Conservation (phyloP, 106 monocot genomes). For the Dactylorhiza incarnata region DNA sequence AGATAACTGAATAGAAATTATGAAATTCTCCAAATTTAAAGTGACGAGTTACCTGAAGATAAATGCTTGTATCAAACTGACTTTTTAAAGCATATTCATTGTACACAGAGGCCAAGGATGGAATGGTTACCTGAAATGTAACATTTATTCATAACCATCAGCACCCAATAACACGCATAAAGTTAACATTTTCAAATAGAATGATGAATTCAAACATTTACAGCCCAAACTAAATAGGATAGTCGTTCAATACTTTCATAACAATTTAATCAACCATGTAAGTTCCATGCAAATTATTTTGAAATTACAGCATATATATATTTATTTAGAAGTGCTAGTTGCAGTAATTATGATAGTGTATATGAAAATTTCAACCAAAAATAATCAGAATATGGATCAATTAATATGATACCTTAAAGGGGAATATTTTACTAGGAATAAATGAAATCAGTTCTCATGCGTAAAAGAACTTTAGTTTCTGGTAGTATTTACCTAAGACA, state of each 20-base stretch:
- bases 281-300: neutral
- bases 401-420: neutral
- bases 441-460: neutral
- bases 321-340: neutral
- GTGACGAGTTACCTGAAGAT: slow-evolving; percentile 72
- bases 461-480: neutral
- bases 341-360: neutral
- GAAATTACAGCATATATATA: neutral
- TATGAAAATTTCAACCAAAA: neutral
- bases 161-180: neutral
- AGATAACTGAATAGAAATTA: neutral
- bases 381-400: neutral
- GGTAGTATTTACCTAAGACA: too few species aligned
- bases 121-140: slow-evolving; percentile 69
- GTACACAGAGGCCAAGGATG: slow-evolving; percentile 90
- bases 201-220: neutral
- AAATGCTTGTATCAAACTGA: slow-evolving; percentile 96
- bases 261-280: neutral
- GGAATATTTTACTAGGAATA: neutral
- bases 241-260: neutral
- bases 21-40: neutral
- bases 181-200: neutral
- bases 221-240: slow-evolving; percentile 1
- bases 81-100: slow-evolving; percentile 98
- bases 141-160: neutral